Evolutionary conservation across 495 filamentous ascomycete species (phyloP).

Genomic region (Pseudomonodictys pantanalensis): DNA sequence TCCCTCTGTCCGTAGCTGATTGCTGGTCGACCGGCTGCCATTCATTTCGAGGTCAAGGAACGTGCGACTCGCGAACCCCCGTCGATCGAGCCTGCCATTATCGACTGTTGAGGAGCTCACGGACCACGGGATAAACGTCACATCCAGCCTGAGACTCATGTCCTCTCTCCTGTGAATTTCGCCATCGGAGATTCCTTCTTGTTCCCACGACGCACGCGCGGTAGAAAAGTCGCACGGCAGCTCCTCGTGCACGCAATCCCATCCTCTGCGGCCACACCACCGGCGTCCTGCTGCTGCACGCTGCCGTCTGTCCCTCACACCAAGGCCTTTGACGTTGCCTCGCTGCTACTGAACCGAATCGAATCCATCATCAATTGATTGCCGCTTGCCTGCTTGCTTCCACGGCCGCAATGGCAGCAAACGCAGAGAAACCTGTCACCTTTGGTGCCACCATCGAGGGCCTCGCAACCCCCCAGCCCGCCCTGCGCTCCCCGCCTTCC

Average conservation of each 20-base stretch:
- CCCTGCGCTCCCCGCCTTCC: constrained; percentile 18
- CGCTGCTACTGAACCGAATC: too few species aligned
- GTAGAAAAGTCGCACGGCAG: constrained; percentile 6
- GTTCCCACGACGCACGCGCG: too few species aligned
- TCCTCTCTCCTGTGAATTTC: neutral
- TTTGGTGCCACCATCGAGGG: constrained; percentile 28
- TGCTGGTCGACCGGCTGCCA: constrained; percentile 4
- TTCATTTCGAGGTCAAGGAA: too few species aligned
- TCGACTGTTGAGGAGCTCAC: neutral
- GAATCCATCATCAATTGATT: too few species aligned
- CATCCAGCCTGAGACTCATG: constrained; percentile 1
- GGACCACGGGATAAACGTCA: constrained; percentile 24
- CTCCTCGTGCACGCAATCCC: neutral
- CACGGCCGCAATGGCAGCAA: constrained; percentile 21
- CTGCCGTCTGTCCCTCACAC: too few species aligned
- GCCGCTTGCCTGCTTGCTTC: neutral
- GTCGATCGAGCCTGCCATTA: constrained; percentile 1
- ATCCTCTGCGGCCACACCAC: neutral
- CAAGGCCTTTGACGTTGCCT: too few species aligned
- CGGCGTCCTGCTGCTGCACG: neutral
- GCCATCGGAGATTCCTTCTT: too few species aligned
- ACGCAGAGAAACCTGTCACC: constrained; percentile 23
- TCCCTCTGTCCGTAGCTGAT: neutral
- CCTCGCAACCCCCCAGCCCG: constrained; percentile 2
- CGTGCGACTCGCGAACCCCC: too few species aligned